These are phyloP conservation scores for Penicillium thymicola DNA, from an alignment of 2,329 filamentous ascomycete genomes.

Conservation along the genomic window DNA sequence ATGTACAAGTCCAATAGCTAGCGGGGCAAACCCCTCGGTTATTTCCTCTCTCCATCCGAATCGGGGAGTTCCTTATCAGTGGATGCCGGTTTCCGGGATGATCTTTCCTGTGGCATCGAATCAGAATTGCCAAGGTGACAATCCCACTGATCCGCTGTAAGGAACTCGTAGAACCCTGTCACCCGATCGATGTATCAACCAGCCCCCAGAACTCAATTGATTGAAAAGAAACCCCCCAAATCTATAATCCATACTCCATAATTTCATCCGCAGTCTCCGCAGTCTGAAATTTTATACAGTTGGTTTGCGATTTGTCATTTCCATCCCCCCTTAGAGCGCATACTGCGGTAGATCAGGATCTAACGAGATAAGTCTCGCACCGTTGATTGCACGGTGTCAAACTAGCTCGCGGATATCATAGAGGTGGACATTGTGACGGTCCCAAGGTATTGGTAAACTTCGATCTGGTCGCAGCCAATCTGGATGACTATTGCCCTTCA, in stretches of 20 bases:
- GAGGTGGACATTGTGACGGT: neutral
- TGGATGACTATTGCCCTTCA: neutral
- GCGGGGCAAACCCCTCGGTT: neutral
- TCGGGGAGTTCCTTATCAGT: slow-evolving; percentile 16
- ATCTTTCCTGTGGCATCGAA: slow-evolving; percentile 8
- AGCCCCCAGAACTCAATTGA: neutral
- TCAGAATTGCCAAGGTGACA: slow-evolving; percentile 5
- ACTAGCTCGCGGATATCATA: neutral
- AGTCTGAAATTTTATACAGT: neutral
- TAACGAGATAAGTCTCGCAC: slow-evolving; percentile 14
- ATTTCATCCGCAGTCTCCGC: neutral
- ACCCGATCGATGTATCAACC: neutral
- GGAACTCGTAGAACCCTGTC: slow-evolving; percentile 4
- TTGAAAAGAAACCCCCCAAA: neutral
- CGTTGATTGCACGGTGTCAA: slow-evolving; percentile 10
- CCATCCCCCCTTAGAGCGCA: neutral
- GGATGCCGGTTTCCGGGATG: slow-evolving; percentile 6
- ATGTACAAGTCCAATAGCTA: slow-evolving; percentile 7
- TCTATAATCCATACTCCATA: neutral
- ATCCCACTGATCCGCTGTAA: slow-evolving; percentile 6
- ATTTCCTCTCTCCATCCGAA: neutral
- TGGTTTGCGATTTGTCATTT: slow-evolving; percentile 10
- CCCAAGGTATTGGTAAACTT: slow-evolving; percentile 2
- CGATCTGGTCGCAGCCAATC: slow-evolving; percentile 6
- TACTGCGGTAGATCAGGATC: slow-evolving; percentile 4